Evolutionary conservation across 148 eudicot species (phyloP).

Genomic region (Pouteria glomerata): DNA sequence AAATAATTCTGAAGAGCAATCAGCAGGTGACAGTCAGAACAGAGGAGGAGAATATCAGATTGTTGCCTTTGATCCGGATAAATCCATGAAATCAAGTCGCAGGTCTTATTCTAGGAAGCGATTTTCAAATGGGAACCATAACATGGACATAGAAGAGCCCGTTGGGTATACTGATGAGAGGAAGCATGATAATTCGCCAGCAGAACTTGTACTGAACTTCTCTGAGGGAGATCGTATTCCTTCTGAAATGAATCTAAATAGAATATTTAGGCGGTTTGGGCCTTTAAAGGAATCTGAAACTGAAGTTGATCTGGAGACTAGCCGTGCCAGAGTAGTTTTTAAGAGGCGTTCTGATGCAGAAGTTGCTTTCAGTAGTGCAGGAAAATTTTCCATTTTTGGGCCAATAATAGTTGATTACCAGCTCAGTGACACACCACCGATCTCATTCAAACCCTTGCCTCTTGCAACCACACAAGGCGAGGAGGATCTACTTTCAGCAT

Average conservation of each 20-base stretch:
- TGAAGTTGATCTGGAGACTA: conserved; percentile 49
- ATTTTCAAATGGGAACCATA: conserved; percentile 35
- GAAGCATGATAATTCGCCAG: conserved; percentile 42
- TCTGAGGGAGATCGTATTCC: conserved; percentile 54
- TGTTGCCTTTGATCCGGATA: conserved; percentile 35
- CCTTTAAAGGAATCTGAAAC: conserved; percentile 80
- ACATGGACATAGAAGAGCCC: conserved; percentile 25
- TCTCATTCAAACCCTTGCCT: conserved; percentile 33
- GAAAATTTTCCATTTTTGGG: conserved; percentile 71
- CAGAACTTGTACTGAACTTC: conserved; percentile 77
- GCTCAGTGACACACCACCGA: conserved; percentile 57
- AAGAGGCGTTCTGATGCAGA: conserved; percentile 87
- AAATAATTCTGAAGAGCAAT: conserved; percentile 60
- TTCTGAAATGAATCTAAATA: conserved; percentile 60
- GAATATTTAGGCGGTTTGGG: conserved; percentile 84
- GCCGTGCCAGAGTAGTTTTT: conserved; percentile 79
- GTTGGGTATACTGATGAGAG: conserved; percentile 25
- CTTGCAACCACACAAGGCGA: conserved; percentile 26
- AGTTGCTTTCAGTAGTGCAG: conserved; percentile 80
- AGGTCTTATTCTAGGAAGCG: conserved; percentile 54
- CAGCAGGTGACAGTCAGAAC: conserved; percentile 37
- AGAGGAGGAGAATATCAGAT: conserved; percentile 32
- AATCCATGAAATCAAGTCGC: conserved; percentile 38
- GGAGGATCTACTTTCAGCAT: too few relatives aligned
- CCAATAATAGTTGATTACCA: conserved; percentile 60